These are phyloP conservation scores for Ogataea paradorogensis DNA, from an alignment of 805 yeast genomes.

Conservation along the genomic window DNA sequence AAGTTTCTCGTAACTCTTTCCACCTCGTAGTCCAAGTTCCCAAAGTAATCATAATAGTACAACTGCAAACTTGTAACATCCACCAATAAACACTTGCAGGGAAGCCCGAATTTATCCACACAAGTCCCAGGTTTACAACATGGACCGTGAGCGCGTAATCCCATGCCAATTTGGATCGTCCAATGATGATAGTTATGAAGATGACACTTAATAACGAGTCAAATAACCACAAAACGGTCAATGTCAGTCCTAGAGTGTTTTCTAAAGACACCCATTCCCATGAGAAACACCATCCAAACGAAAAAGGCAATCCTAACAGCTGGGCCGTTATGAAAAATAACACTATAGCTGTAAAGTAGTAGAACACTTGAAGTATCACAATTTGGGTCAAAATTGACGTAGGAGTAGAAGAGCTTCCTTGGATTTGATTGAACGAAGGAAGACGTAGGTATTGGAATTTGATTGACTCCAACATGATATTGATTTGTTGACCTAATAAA, in stretches of 20 bases:
- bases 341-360: constrained; percentile 69
- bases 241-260: constrained; percentile 75
- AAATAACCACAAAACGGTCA: constrained; percentile 74
- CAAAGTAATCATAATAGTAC: constrained; percentile 64
- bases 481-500: neutral
- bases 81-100: constrained; percentile 84
- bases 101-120: constrained; percentile 61
- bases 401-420: constrained; percentile 41
- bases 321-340: constrained; percentile 64
- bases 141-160: constrained; percentile 96
- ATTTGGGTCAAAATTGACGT: constrained; percentile 66
- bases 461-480: constrained; percentile 18
- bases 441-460: constrained; percentile 13
- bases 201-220: constrained; percentile 81
- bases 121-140: constrained; percentile 68
- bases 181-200: constrained; percentile 83
- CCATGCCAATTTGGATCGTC: constrained; percentile 91
- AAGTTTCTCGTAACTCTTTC: constrained; percentile 86
- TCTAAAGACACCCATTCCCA: constrained; percentile 74
- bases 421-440: constrained; percentile 16
- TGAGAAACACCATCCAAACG: constrained; percentile 69
- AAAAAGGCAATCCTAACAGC: constrained; percentile 68
- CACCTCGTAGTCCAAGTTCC: constrained; percentile 92
- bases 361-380: constrained; percentile 69
- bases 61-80: constrained; percentile 68